Evolutionary conservation across 768 basidiomycete species (phyloP), one percentile per base, ranked within the genome.

Genomic region (Nevesoporus exiguus): DNA sequence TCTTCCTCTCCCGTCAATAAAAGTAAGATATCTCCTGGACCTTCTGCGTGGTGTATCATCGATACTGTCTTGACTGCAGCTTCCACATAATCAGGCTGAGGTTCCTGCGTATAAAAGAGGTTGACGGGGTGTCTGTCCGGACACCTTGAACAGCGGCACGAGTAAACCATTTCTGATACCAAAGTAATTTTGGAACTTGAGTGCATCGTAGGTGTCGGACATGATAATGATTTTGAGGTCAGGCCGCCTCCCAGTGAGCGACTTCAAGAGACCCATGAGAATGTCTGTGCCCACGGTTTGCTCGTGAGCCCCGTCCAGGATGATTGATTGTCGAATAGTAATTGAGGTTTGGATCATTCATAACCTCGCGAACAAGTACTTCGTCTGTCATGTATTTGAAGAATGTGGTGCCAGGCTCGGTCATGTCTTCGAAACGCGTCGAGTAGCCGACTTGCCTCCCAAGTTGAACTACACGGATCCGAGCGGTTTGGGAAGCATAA

Each of bases 371-470:
- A n/a, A n/a, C n/a, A n/a, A n/a, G n/a, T n/a, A n/a, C n/a, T n/a
- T n/a, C n/a, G n/a, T 99, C 97, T 14, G 97, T 99, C 95, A 98
- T 97, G 76, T 99, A 98, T 70, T 97, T 98, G 59, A 99, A 78
- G 73, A 99, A 97, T 0, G 96, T 98, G 76, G 61, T 91, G 82
- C 37, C 95, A 89, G 90, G 93, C 89, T 70, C 68, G 9, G 68
- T 71, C 70, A 71, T 67, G 69, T 98, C 96, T 71, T 99, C 96
- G 70, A 98, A 99, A 70, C 96, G 92, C 64, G 98, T 98, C 3
- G 92, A 93, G 73, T 98, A 98, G 51, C 96, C 96, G 57, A 98
- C 96, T 58, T 98, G 86, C 64, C 90, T 86, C 30, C 96, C 96
- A 1, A 99, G 85, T 69, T 85, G 80, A 5, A 99, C 93, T 94